Percentiles rank a stretch among this genome's conserved stretches.
These are phyloP conservation scores for Sporothrix curviconia DNA, from an alignment of 2,329 filamentous ascomycete genomes.

Conservation along the genomic window DNA sequence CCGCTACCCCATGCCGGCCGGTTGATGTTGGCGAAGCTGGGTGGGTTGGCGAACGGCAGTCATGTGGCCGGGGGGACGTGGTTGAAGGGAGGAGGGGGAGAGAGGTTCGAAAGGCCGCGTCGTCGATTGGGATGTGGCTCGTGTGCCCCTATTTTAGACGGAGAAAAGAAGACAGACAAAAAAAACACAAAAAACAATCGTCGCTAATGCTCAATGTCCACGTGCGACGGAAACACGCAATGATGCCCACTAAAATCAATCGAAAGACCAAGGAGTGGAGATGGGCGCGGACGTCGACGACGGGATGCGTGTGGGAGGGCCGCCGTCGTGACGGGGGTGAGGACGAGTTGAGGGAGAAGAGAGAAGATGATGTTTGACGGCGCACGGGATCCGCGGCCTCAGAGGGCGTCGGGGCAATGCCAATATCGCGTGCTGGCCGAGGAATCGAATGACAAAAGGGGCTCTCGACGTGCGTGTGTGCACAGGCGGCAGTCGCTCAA, in stretches of 20 bases:
- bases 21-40: slow-evolving; percentile 57
- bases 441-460: neutral
- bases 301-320: neutral
- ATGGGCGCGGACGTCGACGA: neutral
- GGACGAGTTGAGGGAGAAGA: neutral
- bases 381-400: slow-evolving; percentile 16
- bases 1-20: slow-evolving; percentile 60
- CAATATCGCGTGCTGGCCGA: slow-evolving; percentile 1
- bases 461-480: no score
- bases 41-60: slow-evolving; percentile 62
- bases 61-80: slow-evolving; percentile 40
- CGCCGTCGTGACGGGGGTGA: neutral
- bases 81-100: neutral
- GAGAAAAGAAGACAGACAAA: neutral
- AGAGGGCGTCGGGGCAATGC: slow-evolving; percentile 9
- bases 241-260: no score
- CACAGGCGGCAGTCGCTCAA: no score
- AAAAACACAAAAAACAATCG: neutral
- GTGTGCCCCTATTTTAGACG: slow-evolving; percentile 8
- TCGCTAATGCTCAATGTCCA: neutral
- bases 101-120: neutral
- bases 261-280: neutral
- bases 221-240: no score
- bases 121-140: neutral
- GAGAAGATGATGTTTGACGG: slow-evolving; percentile 7